Evolutionary conservation across 176 grass and related monocot genomes (phyloP), one percentile per base, ranked within the genome.

Genomic region (Phoenix roebelenii): DNA sequence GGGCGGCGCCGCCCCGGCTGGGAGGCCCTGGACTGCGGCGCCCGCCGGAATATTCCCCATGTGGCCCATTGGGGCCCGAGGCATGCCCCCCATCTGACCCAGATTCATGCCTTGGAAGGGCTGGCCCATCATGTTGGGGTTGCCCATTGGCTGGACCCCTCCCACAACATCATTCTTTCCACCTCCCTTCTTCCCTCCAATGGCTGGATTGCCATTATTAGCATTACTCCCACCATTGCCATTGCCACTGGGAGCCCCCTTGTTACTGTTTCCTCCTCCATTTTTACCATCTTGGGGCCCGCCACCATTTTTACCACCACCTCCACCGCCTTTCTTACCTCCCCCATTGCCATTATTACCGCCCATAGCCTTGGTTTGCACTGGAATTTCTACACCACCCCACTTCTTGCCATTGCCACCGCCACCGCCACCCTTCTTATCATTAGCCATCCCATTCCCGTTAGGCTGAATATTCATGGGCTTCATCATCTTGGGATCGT

Each of bases 401-500:
- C 84, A 81, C 55, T 87, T 78, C 74, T 87, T 90, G 18, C 82
- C 79, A 18, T 44, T 44, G 35, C 72, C 61, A 16, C 79, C 75
- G 16, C 58, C 58, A 10, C 51, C 75, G 3, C 74, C 87, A 19
- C 82, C 74, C 55, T 83, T 89, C 58, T 84, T 80, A 76, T 77
- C 81, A 35, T 73, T 55, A n/a, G 7, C 68, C 1, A 63, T 74
- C 15, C 70, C 77, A 44, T 44, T 12, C 9, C 57, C 60, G 16
- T 18, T 59, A 14, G 44, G 69, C 48, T 54, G 26, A 64, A 25
- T 22, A 15, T 39, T 59, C 26, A 79, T 72, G 16, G 72, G 67
- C 71, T 94, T 94, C 50, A 94, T 83, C 70, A 73, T 88, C 70
- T 73, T 73, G 18, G 70, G 59, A 6, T 73, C 51, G 7, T 55